These are phyloP conservation scores for Lasiosphaeria hispida DNA, from an alignment of 495 filamentous ascomycete species.

Conservation along the genomic window DNA sequence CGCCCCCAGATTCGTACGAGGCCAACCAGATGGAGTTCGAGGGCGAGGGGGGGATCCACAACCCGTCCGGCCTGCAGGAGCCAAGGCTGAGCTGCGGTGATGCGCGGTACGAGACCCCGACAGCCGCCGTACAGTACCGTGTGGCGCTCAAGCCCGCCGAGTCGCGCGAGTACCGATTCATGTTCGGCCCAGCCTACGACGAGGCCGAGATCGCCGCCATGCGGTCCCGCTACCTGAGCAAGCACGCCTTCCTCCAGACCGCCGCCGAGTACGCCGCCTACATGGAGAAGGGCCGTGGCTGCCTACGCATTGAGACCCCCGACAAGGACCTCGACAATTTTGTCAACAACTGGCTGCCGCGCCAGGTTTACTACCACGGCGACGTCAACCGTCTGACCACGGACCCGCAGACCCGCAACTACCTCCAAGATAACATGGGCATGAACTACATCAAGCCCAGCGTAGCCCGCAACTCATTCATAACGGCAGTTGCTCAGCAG, in stretches of 20 bases:
- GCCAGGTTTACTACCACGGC: conserved; percentile 57
- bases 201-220: conserved; percentile 49
- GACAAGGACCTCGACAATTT: conserved; percentile 57
- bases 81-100: conserved; percentile 41
- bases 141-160: conserved; percentile 38
- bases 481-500: conserved; percentile 51
- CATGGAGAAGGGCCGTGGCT: conserved; percentile 48
- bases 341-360: conserved; percentile 58
- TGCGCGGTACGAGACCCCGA: conserved; percentile 55
- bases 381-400: conserved; percentile 58
- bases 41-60: conserved; percentile 56
- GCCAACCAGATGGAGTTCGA: conserved; percentile 51
- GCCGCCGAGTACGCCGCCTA: conserved; percentile 48
- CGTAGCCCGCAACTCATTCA: conserved; percentile 46
- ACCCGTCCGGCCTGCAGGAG: conserved; percentile 41
- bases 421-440: conserved; percentile 59
- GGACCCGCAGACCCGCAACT: conserved; percentile 58
- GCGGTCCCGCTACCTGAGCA: conserved; percentile 48
- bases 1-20: conserved; percentile 49
- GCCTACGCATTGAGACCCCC: conserved; percentile 51
- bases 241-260: conserved; percentile 44
- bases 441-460: conserved; percentile 57
- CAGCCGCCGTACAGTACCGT: conserved; percentile 53
- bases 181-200: conserved; percentile 54
- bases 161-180: conserved; percentile 49